phyloP scores from a whole-genome alignment of 306 rosid species.

The Delonix regia region DNA sequence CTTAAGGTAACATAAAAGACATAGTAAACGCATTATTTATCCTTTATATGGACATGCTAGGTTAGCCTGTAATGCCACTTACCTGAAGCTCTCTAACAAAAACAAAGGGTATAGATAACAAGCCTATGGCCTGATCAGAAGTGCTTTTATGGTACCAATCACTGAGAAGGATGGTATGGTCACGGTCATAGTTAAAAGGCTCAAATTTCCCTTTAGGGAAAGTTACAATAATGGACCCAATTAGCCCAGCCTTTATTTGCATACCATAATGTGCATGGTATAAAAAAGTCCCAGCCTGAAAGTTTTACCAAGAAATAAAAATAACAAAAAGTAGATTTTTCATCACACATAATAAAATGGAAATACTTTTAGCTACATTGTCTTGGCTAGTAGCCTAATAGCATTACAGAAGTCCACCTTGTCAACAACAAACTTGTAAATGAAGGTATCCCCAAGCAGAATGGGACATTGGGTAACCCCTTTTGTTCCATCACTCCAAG shows the following conservation, averaged over 20 bases:
- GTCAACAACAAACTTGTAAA: conserved; percentile 56
- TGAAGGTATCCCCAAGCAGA: conserved; percentile 56
- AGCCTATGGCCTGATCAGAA: conserved; percentile 44
- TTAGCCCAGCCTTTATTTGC: conserved; percentile 59
- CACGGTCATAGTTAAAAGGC: conserved; percentile 54
- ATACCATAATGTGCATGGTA: conserved; percentile 70
- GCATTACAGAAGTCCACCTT: conserved; percentile 37
- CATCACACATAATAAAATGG: not conserved
- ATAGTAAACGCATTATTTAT: not conserved
- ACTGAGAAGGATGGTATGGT: conserved; percentile 53
- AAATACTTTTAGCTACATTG: not conserved
- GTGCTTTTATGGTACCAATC: conserved; percentile 61
- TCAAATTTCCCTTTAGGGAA: conserved; percentile 55
- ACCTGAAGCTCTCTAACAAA: conserved; percentile 66
- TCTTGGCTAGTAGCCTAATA: not conserved
- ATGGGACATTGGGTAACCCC: conserved; percentile 65
- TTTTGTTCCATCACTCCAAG: conserved; percentile 67
- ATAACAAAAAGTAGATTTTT: not conserved
- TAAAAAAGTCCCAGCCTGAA: conserved; percentile 58
- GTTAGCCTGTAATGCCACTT: not conserved
- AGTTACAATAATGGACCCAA: conserved; percentile 49
- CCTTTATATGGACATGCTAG: not conserved
- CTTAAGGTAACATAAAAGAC: conserved; percentile 32
- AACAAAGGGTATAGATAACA: conserved; percentile 27
- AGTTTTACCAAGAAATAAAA: not conserved